A percentile compares a stretch with the other conserved stretches of the same genome.
phyloP scores from a whole-genome alignment of 768 basidiomycete genomes.

The Lactarius sanguifluus region DNA sequence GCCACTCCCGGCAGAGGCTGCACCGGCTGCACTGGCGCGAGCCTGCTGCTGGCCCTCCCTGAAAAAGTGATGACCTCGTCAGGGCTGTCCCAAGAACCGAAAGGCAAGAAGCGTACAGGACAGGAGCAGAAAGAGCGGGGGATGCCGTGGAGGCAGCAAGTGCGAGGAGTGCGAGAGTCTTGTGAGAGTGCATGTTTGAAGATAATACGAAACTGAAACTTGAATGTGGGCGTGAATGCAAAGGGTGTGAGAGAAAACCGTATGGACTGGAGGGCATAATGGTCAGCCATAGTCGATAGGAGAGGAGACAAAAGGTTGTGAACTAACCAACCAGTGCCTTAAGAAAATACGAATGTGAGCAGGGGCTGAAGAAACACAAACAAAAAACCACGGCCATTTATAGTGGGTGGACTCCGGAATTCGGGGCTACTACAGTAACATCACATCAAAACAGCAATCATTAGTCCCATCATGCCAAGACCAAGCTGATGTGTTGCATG shows the following conservation, averaged over 20 bases:
- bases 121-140: conserved; percentile 4
- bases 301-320: neutral
- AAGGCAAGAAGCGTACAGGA: neutral
- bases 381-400: neutral
- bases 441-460: neutral
- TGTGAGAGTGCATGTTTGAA: conserved; percentile 11
- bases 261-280: neutral
- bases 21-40: neutral
- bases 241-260: neutral
- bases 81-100: neutral
- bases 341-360: conserved; percentile 3
- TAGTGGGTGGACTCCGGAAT: neutral
- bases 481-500: neutral
- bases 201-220: neutral
- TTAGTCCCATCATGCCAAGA: neutral
- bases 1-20: no score
- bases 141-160: conserved; percentile 5
- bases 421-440: neutral
- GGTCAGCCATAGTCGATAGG: neutral
- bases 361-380: neutral
- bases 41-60: neutral
- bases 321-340: conserved; percentile 25
- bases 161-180: conserved; percentile 3
- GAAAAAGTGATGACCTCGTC: neutral
- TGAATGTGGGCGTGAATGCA: conserved; percentile 5